Conservation (phyloP, 768 basidiomycete genomes). For the Amyloporia xantha region DNA sequence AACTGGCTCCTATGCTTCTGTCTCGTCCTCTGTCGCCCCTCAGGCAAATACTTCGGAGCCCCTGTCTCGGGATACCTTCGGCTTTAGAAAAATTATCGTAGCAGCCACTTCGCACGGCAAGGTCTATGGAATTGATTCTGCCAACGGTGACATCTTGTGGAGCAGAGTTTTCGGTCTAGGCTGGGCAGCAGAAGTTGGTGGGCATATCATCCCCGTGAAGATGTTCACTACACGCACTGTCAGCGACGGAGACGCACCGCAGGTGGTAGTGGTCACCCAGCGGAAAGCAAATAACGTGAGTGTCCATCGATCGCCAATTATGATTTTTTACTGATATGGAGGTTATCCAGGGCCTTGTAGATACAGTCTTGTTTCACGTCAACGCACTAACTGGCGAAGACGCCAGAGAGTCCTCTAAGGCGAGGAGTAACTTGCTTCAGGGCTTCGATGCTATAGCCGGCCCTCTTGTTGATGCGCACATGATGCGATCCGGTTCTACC, state of each 20-base stretch:
- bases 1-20: conserved; percentile 57
- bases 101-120: conserved; percentile 67
- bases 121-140: conserved; percentile 76
- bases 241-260: conserved; percentile 39
- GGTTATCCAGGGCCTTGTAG: conserved; percentile 43
- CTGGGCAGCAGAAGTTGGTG: conserved; percentile 54
- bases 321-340: conserved; percentile 1
- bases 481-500: conserved; percentile 34
- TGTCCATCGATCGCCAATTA: conserved; percentile 10
- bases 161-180: conserved; percentile 69
- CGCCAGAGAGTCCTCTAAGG: conserved; percentile 13
- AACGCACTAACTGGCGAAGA: conserved; percentile 79
- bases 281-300: conserved; percentile 56
- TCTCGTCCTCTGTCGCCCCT: conserved; percentile 30
- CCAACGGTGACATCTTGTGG: conserved; percentile 76
- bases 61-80: conserved; percentile 70
- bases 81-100: conserved; percentile 80
- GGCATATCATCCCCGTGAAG: conserved; percentile 49
- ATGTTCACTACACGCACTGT: conserved; percentile 49
- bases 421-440: conserved; percentile 36
- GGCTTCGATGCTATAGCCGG: conserved; percentile 59
- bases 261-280: conserved; percentile 59
- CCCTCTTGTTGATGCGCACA: conserved; percentile 50
- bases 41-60: conserved; percentile 29
- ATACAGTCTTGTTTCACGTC: conserved; percentile 72